These are phyloP conservation scores for Aspergillus texensis DNA, from an alignment of 2,329 filamentous ascomycete species.

Conservation along the genomic window DNA sequence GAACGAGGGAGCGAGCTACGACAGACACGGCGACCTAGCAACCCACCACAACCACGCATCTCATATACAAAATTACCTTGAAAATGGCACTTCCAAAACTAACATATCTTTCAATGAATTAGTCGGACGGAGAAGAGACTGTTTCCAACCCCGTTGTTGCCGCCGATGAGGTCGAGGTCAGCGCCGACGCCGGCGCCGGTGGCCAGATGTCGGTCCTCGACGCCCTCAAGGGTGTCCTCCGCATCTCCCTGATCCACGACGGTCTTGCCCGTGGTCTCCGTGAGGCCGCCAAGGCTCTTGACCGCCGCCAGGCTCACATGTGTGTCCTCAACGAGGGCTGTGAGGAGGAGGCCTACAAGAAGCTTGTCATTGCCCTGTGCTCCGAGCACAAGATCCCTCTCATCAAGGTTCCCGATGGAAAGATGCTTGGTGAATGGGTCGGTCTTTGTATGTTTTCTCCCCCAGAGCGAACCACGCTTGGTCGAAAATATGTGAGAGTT, in stretches of 20 bases:
- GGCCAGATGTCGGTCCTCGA: constrained; percentile 93
- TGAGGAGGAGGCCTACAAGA: constrained; percentile 99
- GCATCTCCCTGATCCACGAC: constrained; percentile 99
- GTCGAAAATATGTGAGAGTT: not conserved
- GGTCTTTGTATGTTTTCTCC: constrained; percentile 84
- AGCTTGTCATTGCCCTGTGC: constrained; percentile 98
- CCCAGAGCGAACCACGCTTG: not conserved
- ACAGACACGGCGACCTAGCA: not conserved
- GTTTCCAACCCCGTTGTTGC: constrained; percentile 69
- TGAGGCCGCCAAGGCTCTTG: constrained; percentile 97
- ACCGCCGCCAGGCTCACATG: constrained; percentile 99
- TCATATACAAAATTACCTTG: not conserved
- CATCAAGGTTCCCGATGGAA: constrained; percentile 99
- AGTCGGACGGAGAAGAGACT: constrained; percentile 99
- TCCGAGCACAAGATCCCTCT: constrained; percentile 99
- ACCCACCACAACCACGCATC: not conserved
- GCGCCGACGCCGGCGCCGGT: constrained; percentile 74
- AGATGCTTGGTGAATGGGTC: constrained; percentile 99
- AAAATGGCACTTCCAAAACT: not conserved
- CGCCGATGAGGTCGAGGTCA: constrained; percentile 92
- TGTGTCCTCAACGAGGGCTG: constrained; percentile 99
- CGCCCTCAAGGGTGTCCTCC: constrained; percentile 97
- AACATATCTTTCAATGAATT: constrained; percentile 24
- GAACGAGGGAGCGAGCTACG: not conserved
- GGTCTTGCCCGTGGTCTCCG: constrained; percentile 97